Evolutionary conservation across 2,329 filamentous ascomycete species (phyloP).

Genomic region (Fusarium transvaalense): DNA sequence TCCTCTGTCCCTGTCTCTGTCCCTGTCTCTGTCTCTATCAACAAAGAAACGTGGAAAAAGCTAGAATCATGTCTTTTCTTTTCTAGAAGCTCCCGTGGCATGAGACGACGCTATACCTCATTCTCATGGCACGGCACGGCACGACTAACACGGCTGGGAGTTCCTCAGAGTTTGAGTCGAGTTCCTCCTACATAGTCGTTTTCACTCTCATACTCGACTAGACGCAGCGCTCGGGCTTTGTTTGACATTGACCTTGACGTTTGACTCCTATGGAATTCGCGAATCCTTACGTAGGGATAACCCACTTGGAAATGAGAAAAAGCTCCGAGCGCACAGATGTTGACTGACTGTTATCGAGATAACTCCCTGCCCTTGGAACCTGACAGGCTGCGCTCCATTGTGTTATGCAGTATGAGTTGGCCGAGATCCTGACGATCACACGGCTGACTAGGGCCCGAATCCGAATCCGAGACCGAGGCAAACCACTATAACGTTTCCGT

Average conservation of each 20-base stretch:
- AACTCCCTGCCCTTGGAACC: background rate
- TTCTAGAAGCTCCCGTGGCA: conserved; percentile 10
- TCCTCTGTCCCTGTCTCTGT: background rate
- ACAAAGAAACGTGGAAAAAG: conserved; percentile 4
- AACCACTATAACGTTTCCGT: background rate
- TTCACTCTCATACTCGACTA: background rate
- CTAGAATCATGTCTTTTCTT: conserved; percentile 24
- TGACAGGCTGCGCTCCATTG: background rate
- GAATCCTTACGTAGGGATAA: background rate
- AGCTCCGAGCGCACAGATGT: conserved; percentile 21
- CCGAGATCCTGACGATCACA: background rate
- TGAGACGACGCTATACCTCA: background rate
- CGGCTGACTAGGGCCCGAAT: background rate
- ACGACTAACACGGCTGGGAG: conserved; percentile 21
- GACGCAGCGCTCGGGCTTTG: background rate
- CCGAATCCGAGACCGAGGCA: too few relatives aligned
- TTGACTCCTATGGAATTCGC: conserved; percentile 1
- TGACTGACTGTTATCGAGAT: conserved; percentile 1
- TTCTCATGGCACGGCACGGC: conserved; percentile 7
- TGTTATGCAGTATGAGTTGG: conserved; percentile 1
- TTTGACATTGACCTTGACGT: background rate
- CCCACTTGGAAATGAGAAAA: conserved; percentile 14
- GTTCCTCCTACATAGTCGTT: background rate
- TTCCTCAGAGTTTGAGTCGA: conserved; percentile 7
- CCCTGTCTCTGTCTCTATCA: background rate